Evolutionary conservation across 2,329 filamentous ascomycete species (phyloP), one percentile per base, ranked within the genome.

Genomic region (Curvularia eragrostidis): DNA sequence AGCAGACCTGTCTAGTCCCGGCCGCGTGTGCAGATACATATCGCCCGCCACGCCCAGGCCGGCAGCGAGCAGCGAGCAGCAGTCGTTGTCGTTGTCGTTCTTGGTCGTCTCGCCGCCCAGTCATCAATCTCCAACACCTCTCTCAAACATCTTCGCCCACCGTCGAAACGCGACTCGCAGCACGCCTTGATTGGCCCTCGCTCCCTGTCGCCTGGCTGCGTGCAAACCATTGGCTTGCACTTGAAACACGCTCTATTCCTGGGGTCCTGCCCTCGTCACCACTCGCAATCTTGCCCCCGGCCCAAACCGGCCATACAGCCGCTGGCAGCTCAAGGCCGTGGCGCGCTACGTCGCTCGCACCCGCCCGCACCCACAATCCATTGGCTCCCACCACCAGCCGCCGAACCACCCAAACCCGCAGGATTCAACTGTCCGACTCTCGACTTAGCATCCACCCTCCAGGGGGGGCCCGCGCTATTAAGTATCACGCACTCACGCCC

Each of bases 231-330:
- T 68, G 66, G 68, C 67, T 53, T 59, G 52, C 56, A 70, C 62
- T 70, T 76, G 74, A 76, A 76, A 76, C 74, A 70, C 71, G 13
- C 23, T 70, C 68, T 72, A 64, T 68, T 71, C 63, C 62, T 68
- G 69, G 62, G 63, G 48, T 59, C 66, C 68, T 68, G 68, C 64
- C 39, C 59, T 30, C 46, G 59, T 57, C 61, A 58, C 62, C 63
- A 65, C 66, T 63, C 65, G 64, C 70, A 65, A 64, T 65, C 63
- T 69, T 63, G 61, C 63, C 60, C 53, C 64, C 55, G 51, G 49
- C 66, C 61, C 60, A 65, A 68, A 68, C 62, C 59, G 66, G 70
- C 73, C 71, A 70, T 68, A 70, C 71, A 70, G 62, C 71, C 70
- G 73, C 70, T 65, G 66, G 53, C 58, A 50, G 49, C 32, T 54